Evolutionary conservation across 1,284 basidiomycete species (phyloP), one percentile per base, ranked within the genome.

Genomic region (Melampsora abietis-canadensis): DNA sequence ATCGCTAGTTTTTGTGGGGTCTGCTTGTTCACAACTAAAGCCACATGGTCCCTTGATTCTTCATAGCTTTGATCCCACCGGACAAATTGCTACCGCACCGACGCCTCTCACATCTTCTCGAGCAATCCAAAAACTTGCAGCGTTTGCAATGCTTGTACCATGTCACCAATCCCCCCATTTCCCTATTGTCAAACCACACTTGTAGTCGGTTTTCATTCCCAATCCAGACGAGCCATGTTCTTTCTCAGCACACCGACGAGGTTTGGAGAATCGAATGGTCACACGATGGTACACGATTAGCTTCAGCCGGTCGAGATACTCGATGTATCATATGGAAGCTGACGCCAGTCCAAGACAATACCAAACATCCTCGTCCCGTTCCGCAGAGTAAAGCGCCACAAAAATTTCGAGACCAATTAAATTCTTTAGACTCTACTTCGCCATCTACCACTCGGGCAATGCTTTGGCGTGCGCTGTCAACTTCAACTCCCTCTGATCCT

Each of bases 211-310:
- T 87, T 59, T 77, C 78, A 10, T 98, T 98, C 84, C 95, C 95
- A 14, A 87, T 87, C 37, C 85, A 89, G 34, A 92, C 91, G 8
- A 92, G 92, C 1, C 89, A 90, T 30, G 89, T 94, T 54, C 84
- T 98, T 63, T 86, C 88, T 54, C 91, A 89, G 40, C 95, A 98
- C 82, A 86, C 85, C 15, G 92, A 97, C 80, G 93, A 98, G 82
- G 93, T 98, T 15, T 98, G 95, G 94, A 88, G 91, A 79, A 83
- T 98, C 76, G 90, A 90, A 80, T 98, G 94, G 92, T 96, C 93
- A 81, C 91, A 93, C 79, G 88, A 90, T 80, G 95, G 96, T 4
- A 83, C 83, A 63, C 88, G 87, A 79, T 85, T 98, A 47, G 96
- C 94, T 17, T 94, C 89, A 77, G 91, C 90, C 46, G 91, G 94